Base-by-base conservation (phyloP, 768 basidiomycete species). In the Botryobasidium botryosum region DNA sequence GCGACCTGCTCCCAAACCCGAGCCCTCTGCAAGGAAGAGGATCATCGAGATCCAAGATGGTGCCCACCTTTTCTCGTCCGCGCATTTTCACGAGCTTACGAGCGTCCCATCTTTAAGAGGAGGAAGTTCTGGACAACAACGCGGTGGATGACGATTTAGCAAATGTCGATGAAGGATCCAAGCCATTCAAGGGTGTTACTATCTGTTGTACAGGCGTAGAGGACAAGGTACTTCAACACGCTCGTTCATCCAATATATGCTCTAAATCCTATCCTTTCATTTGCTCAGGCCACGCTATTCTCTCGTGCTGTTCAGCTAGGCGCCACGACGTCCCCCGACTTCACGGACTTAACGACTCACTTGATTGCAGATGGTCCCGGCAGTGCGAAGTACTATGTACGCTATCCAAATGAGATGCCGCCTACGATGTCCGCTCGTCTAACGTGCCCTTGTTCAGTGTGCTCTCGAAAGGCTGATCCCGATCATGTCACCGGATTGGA, bases 311-410 rank as follows among this genome's bases (percentile, higher is more conserved):
- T 72, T 20, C 79, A 88, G 52, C 76, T 94, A 12, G 90, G 90
- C 8, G 90, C 85, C 23, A 62, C 61, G 3, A 67, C 72, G 35
- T 68, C 72, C 13, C 70, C 62, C 26, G 78, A 83, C 40, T 77
- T 92, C 50, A 96, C 87, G 0, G 79, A 86, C 56, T 67, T 67
- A 37, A 79, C 84, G n/a, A 91, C 87, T 0, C 88, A 92, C 64
- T 69, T 96, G 18, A 67, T 96, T 33, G 85, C 88, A 0, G 63
- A 61, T n/a, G 68, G 66, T n/a, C 77, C 83, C 54, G 83, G 82
- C 3, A 77, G 86, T 18, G 71, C 79, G 10, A 96, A 96, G 55
- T 92, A 94, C 57, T 64, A 57, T 60, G 88, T 83, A 45, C 47
- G 70, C 58, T 36, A 4, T 23, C 47, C 20, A 12, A n/a, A n/a